phyloP scores from a whole-genome alignment of 164 flowering plant genomes.

The Akebia trifoliata region DNA sequence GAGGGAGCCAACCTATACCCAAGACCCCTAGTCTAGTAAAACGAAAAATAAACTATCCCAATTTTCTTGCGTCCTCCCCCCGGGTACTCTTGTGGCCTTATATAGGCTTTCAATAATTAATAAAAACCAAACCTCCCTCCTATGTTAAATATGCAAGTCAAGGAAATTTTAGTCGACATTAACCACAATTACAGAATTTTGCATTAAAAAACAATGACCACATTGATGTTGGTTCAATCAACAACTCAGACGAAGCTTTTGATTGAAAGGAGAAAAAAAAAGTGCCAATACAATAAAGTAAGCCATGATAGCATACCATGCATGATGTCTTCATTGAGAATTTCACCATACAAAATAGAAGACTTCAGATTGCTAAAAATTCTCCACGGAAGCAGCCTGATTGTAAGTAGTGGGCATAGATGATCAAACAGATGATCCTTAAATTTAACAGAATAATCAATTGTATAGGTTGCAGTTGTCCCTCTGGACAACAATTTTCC shows the following conservation, averaged over 20 bases:
- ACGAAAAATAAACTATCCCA: too few relatives aligned
- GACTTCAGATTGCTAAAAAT: conserved; percentile 49
- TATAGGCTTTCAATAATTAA: too few relatives aligned
- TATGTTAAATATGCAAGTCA: too few relatives aligned
- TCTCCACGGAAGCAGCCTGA: conserved; percentile 63
- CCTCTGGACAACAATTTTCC: conserved; percentile 18
- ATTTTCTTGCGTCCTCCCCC: too few relatives aligned
- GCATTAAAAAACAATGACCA: background rate
- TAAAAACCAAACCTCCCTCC: too few relatives aligned
- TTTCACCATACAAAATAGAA: conserved; percentile 46
- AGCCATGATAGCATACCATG: too few relatives aligned
- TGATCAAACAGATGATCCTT: conserved; percentile 47
- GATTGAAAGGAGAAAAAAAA: background rate
- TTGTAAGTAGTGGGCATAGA: conserved; percentile 63
- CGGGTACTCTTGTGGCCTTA: too few relatives aligned
- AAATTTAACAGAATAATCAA: conserved; percentile 21
- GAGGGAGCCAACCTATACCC: too few relatives aligned
- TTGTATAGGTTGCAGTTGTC: conserved; percentile 12
- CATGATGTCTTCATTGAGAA: too few relatives aligned
- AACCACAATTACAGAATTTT: background rate
- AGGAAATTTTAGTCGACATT: too few relatives aligned
- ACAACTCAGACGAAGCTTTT: background rate
- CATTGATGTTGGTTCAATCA: background rate
- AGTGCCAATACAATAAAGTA: too few relatives aligned
- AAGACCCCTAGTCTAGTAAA: too few relatives aligned